Evolutionary conservation across 192 early-diverging fungal genomes (phyloP).

Genomic region (Umbelopsis vinacea): DNA sequence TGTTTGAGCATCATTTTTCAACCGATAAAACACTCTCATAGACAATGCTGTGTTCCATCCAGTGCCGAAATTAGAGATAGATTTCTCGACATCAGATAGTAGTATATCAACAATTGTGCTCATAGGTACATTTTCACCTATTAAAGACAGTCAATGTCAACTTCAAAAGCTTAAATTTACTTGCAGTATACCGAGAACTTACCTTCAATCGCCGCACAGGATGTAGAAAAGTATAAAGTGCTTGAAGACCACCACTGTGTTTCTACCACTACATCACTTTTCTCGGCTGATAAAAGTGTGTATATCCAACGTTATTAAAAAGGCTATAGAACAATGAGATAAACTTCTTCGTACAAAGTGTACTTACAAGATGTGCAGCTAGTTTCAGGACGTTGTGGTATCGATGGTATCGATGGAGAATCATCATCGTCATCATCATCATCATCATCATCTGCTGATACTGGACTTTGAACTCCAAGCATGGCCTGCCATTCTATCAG

Average conservation of each 20-base stretch:
- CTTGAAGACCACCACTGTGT: background rate
- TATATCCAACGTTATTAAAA: background rate
- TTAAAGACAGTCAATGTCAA: background rate
- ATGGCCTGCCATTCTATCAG: constrained; percentile 72
- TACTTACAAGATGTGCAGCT: background rate
- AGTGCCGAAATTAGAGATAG: constrained; percentile 2
- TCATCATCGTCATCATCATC: constrained; percentile 27
- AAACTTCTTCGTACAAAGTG: background rate
- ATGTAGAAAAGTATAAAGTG: background rate
- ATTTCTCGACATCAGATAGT: background rate
- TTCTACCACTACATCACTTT: background rate
- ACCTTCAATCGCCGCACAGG: background rate
- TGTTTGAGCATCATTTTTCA: background rate
- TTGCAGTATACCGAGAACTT: background rate
- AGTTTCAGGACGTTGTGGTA: background rate
- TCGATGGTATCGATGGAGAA: background rate
- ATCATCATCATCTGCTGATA: constrained; percentile 31
- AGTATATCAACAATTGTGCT: background rate
- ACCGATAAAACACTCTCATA: background rate
- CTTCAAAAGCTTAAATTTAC: background rate
- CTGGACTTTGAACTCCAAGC: constrained; percentile 16
- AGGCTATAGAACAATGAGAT: background rate
- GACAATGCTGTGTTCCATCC: background rate
- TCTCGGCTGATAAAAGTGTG: background rate
- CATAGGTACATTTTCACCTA: background rate